phyloP scores from a whole-genome alignment of 2,329 filamentous ascomycete species.

The Scedosporium apiospermum region DNA sequence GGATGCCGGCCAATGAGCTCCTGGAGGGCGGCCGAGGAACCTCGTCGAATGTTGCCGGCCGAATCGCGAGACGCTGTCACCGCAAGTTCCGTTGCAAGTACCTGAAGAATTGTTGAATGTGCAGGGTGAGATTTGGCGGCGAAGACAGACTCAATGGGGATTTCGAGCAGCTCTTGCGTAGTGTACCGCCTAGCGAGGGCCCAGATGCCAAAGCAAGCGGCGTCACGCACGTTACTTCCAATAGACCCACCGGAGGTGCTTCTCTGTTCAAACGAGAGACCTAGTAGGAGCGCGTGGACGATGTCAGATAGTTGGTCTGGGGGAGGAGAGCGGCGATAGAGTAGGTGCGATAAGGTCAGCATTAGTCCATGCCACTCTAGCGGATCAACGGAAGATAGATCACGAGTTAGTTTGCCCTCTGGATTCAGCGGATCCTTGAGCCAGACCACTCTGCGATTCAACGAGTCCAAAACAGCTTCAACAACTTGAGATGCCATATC shows the following conservation, averaged over 20 bases:
- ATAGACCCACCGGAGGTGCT: conserved; percentile 75
- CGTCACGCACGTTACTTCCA: conserved; percentile 86
- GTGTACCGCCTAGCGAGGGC: conserved; percentile 79
- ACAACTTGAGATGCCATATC: conserved; percentile 83
- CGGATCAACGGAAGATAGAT: conserved; percentile 68
- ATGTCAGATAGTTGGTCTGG: conserved; percentile 61
- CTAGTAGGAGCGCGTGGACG: conserved; percentile 66
- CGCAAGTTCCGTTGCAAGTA: conserved; percentile 72
- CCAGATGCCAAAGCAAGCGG: conserved; percentile 95
- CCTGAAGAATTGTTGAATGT: conserved; percentile 53
- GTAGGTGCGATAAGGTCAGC: conserved; percentile 73
- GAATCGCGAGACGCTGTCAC: conserved; percentile 78
- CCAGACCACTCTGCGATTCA: conserved; percentile 48
- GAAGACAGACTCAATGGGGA: conserved; percentile 40
- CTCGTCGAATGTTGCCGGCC: conserved; percentile 85
- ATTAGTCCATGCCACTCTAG: conserved; percentile 89
- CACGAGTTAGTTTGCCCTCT: conserved; percentile 30
- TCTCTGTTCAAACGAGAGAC: conserved; percentile 81
- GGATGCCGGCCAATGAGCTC: conserved; percentile 91
- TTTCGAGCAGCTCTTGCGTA: conserved; percentile 62
- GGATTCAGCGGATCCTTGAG: conserved; percentile 26
- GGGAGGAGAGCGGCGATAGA: conserved; percentile 77
- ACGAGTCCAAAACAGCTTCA: conserved; percentile 70
- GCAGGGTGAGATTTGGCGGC: conserved; percentile 26
- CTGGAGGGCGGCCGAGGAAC: conserved; percentile 86